These are phyloP conservation scores for Acidiella bohemica DNA, from an alignment of 495 filamentous ascomycete genomes.

Conservation along the genomic window DNA sequence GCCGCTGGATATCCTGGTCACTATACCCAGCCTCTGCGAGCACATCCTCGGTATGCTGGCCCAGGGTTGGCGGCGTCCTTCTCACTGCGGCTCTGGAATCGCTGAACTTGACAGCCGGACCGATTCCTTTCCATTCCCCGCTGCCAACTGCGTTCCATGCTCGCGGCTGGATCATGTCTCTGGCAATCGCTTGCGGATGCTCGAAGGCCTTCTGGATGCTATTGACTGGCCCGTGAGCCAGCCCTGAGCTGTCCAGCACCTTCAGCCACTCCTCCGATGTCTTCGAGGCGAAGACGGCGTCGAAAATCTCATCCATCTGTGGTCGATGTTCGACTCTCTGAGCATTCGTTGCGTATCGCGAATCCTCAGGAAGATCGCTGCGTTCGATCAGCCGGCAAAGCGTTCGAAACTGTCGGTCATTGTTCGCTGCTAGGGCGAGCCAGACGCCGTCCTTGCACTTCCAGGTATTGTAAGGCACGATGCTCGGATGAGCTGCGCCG, in stretches of 20 bases:
- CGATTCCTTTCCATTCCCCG: conserved; percentile 24
- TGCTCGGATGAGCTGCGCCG: conserved; percentile 27
- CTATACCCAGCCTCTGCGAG: conserved; percentile 23
- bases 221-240: conserved; percentile 28
- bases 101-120: conserved; percentile 26
- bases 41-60: conserved; percentile 26
- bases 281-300: conserved; percentile 23
- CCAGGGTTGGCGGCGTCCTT: conserved; percentile 22
- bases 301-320: conserved; percentile 24
- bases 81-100: conserved; percentile 22
- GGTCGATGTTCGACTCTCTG: conserved; percentile 24
- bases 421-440: conserved; percentile 27
- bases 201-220: conserved; percentile 26
- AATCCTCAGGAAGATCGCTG: conserved; percentile 21
- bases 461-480: conserved; percentile 28
- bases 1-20: conserved; percentile 25
- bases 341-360: conserved; percentile 24
- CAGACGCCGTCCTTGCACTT: conserved; percentile 24
- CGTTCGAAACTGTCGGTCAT: conserved; percentile 26
- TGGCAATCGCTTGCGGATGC: conserved; percentile 24
- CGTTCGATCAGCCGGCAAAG: conserved; percentile 22
- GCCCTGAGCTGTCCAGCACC: conserved; percentile 25
- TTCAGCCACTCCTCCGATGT: conserved; percentile 25
- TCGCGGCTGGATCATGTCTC: conserved; percentile 24
- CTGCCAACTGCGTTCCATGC: conserved; percentile 21